phyloP scores from a whole-genome alignment of 1,284 basidiomycete species.

The Agroathelia rolfsii region DNA sequence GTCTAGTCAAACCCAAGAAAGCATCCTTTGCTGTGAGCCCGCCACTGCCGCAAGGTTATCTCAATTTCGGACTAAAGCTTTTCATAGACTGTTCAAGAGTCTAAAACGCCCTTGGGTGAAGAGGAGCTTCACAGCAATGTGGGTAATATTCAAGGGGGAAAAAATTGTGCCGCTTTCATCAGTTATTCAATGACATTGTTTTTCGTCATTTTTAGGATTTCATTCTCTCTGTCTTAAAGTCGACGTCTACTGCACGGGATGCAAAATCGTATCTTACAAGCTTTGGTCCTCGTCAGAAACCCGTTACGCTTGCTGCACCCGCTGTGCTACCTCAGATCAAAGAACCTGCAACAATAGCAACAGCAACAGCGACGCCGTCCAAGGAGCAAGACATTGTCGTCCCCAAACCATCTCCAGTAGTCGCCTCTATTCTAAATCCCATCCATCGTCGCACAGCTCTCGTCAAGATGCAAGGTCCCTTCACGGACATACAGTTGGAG shows the following conservation, averaged over 20 bases:
- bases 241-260: conserved; percentile 89
- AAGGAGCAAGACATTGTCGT: no score
- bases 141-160: no score
- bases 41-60: no score
- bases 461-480: conserved; percentile 96
- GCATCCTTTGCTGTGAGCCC: no score
- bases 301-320: conserved; percentile 16
- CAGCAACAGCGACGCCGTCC: conserved; percentile 10
- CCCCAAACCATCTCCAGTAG: conserved; percentile 47
- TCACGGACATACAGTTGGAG: conserved; percentile 89
- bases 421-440: conserved; percentile 80
- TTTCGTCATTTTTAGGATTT: conserved; percentile 68
- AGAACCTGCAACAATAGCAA: conserved; percentile 8
- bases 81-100: no score
- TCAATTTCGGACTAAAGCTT: no score
- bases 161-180: conserved; percentile 29
- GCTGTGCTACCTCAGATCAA: conserved; percentile 16
- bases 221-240: conserved; percentile 88
- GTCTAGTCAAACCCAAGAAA: no score
- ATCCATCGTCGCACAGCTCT: conserved; percentile 79
- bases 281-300: conserved; percentile 54
- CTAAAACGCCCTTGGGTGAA: no score
- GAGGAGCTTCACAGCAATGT: no score
- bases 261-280: conserved; percentile 83
- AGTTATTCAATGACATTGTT: conserved; percentile 26